Percentiles rank a stretch among this genome's conserved stretches.
These are phyloP conservation scores for Berkeleyomyces basicola DNA, from an alignment of 2,329 filamentous ascomycete genomes.

Conservation along the genomic window DNA sequence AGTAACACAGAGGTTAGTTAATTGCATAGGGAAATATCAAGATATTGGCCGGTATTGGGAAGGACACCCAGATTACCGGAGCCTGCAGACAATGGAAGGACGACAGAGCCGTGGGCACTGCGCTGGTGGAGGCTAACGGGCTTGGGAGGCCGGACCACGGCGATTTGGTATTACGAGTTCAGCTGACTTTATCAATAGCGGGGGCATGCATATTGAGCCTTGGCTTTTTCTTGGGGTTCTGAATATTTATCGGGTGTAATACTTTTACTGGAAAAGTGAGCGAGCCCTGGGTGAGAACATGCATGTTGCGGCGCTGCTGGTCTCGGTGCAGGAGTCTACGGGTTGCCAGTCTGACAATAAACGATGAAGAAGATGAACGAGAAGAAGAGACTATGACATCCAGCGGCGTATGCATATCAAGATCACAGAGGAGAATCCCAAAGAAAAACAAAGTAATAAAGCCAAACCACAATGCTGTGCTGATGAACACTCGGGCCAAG, in stretches of 20 bases:
- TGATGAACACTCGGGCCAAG: neutral
- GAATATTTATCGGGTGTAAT: neutral
- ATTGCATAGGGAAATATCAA: neutral
- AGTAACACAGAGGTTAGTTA: no score
- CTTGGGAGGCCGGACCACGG: neutral
- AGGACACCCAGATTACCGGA: neutral
- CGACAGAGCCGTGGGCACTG: neutral
- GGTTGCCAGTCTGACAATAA: neutral
- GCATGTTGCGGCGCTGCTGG: neutral
- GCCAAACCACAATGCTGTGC: neutral
- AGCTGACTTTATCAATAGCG: neutral
- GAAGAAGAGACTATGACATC: neutral
- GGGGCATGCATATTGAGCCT: constrained; percentile 5
- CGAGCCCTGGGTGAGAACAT: neutral
- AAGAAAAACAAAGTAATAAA: neutral
- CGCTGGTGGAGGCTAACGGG: neutral
- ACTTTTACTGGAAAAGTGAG: neutral
- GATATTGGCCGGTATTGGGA: neutral
- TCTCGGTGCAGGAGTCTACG: neutral
- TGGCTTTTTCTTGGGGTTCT: constrained; percentile 8
- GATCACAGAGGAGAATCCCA: neutral
- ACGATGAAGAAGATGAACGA: neutral
- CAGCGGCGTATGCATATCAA: neutral
- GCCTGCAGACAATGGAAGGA: neutral
- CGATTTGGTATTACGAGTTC: neutral